Evolutionary conservation across 176 grass and related monocot species (phyloP), one percentile per base, ranked within the genome.

Genomic region (Pontederia paniculata): DNA sequence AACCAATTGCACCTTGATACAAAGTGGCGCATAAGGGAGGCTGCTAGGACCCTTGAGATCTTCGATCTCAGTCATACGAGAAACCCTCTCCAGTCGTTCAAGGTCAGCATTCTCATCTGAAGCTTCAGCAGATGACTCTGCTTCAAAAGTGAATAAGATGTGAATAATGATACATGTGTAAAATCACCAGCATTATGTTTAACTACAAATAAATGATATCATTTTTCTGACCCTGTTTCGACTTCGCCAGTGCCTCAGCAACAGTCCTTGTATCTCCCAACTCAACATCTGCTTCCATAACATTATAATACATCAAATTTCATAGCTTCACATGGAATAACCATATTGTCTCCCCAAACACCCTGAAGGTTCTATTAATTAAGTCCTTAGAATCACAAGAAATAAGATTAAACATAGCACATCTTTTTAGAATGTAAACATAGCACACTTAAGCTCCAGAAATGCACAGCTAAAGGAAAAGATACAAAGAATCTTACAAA

Each of bases 51-150:
- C 82, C 78, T 89, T 85, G 65, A 96, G 65, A 67, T 96, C 91
- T 31, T 83, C 90, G 68, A 96, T 86, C 65, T 86, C 91, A 60
- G 82, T 96, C 90, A 96, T 89, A 37, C 85, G 79, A 54, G 85
- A 71, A 74, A 81, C 85, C 61, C 70, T 89, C 66, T 76, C 52
- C 22, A 54, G 55, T 43, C 82, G 78, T 63, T 84, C 79, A 70
- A 65, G 62, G 67, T 73, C 76, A 47, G 67, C 55, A 69, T 87
- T 78, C 55, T 96, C 91, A 80, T 72, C 64, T 48, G 58, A 50
- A 57, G 55, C 75, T 37, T 67, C 79, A 65, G 76, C 60, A 65
- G 66, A 74, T 68, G 75, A 74, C 58, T 89, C 85, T 96, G 79
- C 21, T 44, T 17, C 50, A 77, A 21, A 44, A 42, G 13, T 45